A percentile compares a stretch with the other conserved stretches of the same genome.
These are phyloP conservation scores for Protostelium mycophagum DNA, from an alignment of 78 protist species.

Conservation along the genomic window DNA sequence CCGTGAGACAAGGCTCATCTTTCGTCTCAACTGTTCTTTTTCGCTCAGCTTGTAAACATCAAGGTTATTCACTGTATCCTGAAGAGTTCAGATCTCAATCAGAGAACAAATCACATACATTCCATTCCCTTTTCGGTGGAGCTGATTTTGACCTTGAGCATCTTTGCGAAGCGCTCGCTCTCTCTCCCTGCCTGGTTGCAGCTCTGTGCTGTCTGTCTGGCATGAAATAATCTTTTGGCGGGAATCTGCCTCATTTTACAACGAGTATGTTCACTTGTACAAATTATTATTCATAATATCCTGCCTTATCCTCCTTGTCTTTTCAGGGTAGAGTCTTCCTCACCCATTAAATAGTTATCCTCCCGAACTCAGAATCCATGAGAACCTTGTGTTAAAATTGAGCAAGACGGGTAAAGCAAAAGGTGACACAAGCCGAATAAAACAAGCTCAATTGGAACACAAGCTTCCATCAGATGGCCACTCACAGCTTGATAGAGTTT, in stretches of 20 bases:
- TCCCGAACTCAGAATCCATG: no score
- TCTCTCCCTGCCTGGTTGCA: no score
- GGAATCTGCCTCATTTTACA: not conserved
- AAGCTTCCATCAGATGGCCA: not conserved
- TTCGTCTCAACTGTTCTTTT: not conserved
- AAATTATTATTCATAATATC: no score
- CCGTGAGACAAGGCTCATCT: not conserved
- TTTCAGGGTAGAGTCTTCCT: no score
- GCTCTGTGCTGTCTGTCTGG: not conserved
- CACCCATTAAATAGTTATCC: no score
- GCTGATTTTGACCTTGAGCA: not conserved
- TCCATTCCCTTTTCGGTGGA: not conserved
- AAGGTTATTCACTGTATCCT: not conserved
- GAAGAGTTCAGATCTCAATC: not conserved
- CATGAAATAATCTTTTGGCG: not conserved
- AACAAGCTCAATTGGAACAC: not conserved
- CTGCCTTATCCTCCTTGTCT: no score
- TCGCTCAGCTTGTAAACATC: not conserved
- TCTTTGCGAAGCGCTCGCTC: no score
- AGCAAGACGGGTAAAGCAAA: no score
- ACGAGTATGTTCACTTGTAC: no score
- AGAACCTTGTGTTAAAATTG: no score
- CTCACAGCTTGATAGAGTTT: not conserved
- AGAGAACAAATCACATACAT: not conserved
- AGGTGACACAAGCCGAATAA: not conserved